Evolutionary conservation across 805 yeast genomes (phyloP).

Genomic region (Peterozyma xylosa): DNA sequence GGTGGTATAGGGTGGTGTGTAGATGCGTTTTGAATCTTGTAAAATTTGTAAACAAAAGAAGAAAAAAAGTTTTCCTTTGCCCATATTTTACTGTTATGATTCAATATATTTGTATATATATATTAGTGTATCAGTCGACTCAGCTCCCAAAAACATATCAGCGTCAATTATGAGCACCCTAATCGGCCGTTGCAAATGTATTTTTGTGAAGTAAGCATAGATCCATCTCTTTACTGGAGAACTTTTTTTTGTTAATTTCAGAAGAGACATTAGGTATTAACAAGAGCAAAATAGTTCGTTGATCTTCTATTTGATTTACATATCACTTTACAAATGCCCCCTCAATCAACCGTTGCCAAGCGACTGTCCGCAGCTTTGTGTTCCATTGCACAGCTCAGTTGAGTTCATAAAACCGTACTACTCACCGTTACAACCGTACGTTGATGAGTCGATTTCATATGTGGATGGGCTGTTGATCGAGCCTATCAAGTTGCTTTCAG

Average conservation of each 20-base stretch:
- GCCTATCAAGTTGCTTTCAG: not conserved
- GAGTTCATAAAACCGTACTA: slow-evolving; percentile 1
- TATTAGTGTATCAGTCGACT: too few relatives aligned
- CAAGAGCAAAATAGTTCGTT: not conserved
- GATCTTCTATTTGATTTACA: not conserved
- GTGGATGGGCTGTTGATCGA: not conserved
- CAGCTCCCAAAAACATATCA: too few relatives aligned
- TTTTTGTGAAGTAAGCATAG: not conserved
- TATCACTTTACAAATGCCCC: slow-evolving; percentile 1
- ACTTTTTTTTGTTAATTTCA: not conserved
- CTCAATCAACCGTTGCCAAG: not conserved
- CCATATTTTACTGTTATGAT: too few relatives aligned
- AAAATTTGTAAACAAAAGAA: too few relatives aligned
- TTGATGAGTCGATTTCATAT: not conserved
- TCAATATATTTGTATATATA: too few relatives aligned
- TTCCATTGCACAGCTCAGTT: not conserved
- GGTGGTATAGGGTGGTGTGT: too few relatives aligned
- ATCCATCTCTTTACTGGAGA: not conserved
- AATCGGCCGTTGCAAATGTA: not conserved
- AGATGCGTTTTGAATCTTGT: too few relatives aligned
- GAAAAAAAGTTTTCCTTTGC: too few relatives aligned
- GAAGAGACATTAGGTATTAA: not conserved
- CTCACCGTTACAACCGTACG: slow-evolving; percentile 1
- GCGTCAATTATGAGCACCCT: not conserved
- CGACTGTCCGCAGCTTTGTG: not conserved